Conservation (phyloP, 805 yeast genomes). For the Sungouiozyma intestinalis region DNA sequence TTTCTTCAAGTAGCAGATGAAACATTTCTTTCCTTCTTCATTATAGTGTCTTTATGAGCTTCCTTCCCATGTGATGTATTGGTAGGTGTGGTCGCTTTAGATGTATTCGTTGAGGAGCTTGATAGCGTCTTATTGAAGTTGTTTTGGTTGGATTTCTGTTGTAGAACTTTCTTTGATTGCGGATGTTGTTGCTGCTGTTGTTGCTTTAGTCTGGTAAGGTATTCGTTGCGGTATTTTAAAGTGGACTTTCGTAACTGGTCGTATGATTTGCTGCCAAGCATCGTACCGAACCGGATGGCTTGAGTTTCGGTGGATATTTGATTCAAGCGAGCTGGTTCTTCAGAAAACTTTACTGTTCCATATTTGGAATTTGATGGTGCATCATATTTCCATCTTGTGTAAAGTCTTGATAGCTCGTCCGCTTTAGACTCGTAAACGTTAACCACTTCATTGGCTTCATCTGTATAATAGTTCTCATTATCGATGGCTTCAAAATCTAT, state of each 20-base stretch:
- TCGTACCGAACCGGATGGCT: constrained; percentile 81
- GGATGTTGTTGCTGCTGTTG: constrained; percentile 15
- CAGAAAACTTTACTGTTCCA: constrained; percentile 41
- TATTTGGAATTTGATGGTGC: constrained; percentile 36
- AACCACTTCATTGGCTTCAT: constrained; percentile 14
- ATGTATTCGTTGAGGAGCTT: not conserved
- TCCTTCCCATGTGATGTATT: not conserved
- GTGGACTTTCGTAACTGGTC: constrained; percentile 67
- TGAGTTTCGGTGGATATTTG: constrained; percentile 81
- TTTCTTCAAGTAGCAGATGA: not conserved
- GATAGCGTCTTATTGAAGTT: not conserved
- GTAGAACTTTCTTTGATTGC: not conserved
- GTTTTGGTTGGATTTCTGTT: not conserved
- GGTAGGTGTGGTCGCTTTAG: not conserved
- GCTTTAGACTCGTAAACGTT: constrained; percentile 39
- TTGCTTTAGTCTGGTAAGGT: constrained; percentile 27
- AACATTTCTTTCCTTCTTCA: not conserved
- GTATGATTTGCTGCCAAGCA: constrained; percentile 79
- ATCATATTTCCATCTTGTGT: constrained; percentile 61
- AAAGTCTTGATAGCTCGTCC: constrained; percentile 39
- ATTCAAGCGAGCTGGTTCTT: constrained; percentile 76
- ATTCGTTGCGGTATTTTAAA: constrained; percentile 56
- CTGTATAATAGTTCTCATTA: constrained; percentile 11
- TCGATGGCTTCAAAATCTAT: constrained; percentile 31
- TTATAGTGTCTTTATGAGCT: not conserved